Percentiles rank a stretch among this genome's conserved stretches.
Conservation (phyloP, 768 basidiomycete species). For the Russula olivacea region DNA sequence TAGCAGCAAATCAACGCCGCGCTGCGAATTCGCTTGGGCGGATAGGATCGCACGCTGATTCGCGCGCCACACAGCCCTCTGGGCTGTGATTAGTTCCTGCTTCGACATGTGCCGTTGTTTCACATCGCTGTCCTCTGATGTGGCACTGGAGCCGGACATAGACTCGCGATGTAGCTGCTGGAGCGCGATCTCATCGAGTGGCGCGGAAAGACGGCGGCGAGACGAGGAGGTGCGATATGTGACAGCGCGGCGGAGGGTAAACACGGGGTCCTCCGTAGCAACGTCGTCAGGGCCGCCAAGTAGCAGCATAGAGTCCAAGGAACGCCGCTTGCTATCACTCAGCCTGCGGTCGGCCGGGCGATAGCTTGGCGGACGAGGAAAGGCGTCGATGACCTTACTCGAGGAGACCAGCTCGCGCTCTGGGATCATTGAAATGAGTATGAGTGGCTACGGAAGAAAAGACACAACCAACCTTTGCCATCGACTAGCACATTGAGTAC, state of each 20-base stretch:
- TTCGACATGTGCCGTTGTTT: constrained; percentile 48
- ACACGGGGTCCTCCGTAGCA: constrained; percentile 76
- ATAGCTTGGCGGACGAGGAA: constrained; percentile 65
- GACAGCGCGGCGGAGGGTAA: constrained; percentile 79
- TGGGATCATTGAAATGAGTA: constrained; percentile 31
- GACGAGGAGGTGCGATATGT: constrained; percentile 66
- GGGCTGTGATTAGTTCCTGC: constrained; percentile 91
- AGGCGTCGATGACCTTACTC: constrained; percentile 81
- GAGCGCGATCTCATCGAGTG: constrained; percentile 79
- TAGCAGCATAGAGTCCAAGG: constrained; percentile 71
- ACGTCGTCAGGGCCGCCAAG: constrained; percentile 72
- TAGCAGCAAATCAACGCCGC: constrained; percentile 84
- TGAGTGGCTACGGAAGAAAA: neutral
- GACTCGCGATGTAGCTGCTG: constrained; percentile 67
- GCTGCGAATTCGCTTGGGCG: constrained; percentile 74
- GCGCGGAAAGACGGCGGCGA: constrained; percentile 66
- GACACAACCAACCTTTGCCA: constrained; percentile 54
- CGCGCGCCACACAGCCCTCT: constrained; percentile 78
- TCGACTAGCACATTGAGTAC: constrained; percentile 54
- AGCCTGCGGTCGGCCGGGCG: constrained; percentile 55
- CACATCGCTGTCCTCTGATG: constrained; percentile 44
- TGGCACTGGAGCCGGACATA: constrained; percentile 48
- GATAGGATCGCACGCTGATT: constrained; percentile 83
- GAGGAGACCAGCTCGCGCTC: constrained; percentile 77
- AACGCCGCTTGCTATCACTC: constrained; percentile 71